Conservation (phyloP, 2,329 filamentous ascomycete genomes). For the Parastagonospora nodorum region DNA sequence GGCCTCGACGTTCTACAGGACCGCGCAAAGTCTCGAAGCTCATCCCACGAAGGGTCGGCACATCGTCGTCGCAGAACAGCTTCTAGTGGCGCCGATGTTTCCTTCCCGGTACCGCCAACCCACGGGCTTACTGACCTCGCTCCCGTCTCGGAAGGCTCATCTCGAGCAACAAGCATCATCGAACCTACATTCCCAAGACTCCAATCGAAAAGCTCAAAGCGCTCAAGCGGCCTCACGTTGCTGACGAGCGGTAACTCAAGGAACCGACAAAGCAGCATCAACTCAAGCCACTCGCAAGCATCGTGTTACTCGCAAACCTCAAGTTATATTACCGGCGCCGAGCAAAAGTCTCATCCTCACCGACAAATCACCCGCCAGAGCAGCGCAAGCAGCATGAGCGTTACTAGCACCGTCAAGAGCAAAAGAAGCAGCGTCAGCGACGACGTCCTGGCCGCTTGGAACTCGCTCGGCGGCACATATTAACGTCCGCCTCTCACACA, state of each 20-base stretch:
- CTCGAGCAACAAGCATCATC: constrained; percentile 26
- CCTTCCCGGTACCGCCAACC: constrained; percentile 24
- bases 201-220: constrained; percentile 18
- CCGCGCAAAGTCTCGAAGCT: constrained; percentile 26
- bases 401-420: constrained; percentile 15
- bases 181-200: constrained; percentile 22
- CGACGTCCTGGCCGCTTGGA: constrained; percentile 55
- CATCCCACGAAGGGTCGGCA: constrained; percentile 10
- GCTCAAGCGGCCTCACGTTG: constrained; percentile 20
- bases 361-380: constrained; percentile 27
- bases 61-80: constrained; percentile 42
- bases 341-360: constrained; percentile 11
- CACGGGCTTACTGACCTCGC: constrained; percentile 19
- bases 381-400: constrained; percentile 30
- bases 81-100: constrained; percentile 37
- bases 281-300: constrained; percentile 16
- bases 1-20: constrained; percentile 25
- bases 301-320: constrained; percentile 16
- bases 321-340: constrained; percentile 8
- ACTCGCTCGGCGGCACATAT: constrained; percentile 50
- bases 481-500: constrained; percentile 1
- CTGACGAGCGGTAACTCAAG: constrained; percentile 13
- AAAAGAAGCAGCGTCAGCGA: constrained; percentile 49
- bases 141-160: constrained; percentile 29
- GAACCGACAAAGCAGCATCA: constrained; percentile 29